Percentiles rank a stretch among this genome's conserved stretches.
Conservation (phyloP, 2,329 filamentous ascomycete genomes). For the Pleoardoris graminearum region DNA sequence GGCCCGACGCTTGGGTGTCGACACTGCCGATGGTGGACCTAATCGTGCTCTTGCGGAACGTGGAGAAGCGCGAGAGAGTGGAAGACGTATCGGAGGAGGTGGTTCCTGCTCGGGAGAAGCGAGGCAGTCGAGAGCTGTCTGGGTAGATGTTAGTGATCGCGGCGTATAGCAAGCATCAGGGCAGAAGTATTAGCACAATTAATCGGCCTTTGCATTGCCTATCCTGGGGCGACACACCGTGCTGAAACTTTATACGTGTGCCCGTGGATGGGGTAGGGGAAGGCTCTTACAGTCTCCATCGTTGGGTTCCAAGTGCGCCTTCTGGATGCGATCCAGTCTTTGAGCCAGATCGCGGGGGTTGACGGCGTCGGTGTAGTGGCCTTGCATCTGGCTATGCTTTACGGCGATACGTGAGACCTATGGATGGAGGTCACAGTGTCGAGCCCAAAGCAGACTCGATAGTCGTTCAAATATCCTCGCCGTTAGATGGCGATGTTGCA, state of each 20-base stretch:
- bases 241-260: no score
- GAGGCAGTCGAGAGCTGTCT: conserved; percentile 20
- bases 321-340: conserved; percentile 23
- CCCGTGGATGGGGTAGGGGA: not conserved
- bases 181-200: not conserved
- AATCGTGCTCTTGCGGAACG: conserved; percentile 34
- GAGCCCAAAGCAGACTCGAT: no score
- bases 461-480: no score
- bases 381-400: conserved; percentile 36
- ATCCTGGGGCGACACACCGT: no score
- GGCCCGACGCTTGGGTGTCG: conserved; percentile 16
- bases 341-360: conserved; percentile 32
- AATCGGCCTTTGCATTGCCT: no score
- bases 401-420: no score
- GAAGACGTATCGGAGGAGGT: conserved; percentile 31
- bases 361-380: conserved; percentile 24
- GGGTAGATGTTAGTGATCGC: no score
- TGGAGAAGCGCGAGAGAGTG: conserved; percentile 14
- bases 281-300: conserved; percentile 16
- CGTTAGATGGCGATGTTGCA: no score
- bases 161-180: no score
- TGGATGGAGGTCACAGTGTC: not conserved
- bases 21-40: conserved; percentile 27
- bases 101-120: conserved; percentile 29
- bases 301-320: conserved; percentile 13